phyloP scores from a whole-genome alignment of 1,284 basidiomycete genomes.

The Naganishia albida region DNA sequence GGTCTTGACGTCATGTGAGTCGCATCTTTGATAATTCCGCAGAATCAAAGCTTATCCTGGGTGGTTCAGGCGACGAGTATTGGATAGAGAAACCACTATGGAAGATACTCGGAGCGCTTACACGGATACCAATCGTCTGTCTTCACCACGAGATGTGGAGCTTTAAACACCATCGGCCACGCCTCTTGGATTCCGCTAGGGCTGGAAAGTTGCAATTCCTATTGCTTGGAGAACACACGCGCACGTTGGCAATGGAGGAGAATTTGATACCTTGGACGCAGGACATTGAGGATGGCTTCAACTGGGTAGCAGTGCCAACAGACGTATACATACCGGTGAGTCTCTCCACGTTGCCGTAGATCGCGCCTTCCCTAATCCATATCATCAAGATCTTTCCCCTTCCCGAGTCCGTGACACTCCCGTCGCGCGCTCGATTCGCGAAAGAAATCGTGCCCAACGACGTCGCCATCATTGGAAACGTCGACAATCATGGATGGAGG shows the following conservation, averaged over 20 bases:
- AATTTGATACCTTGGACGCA: not conserved
- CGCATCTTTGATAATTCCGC: not conserved
- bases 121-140: conserved; percentile 11
- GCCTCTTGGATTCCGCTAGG: not conserved
- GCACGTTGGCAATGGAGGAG: not conserved
- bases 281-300: conserved; percentile 2
- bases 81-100: not conserved
- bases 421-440: not conserved
- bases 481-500: not conserved
- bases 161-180: not conserved
- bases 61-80: conserved; percentile 4
- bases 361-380: not conserved
- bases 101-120: not conserved
- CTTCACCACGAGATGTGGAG: conserved; percentile 17
- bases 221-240: conserved; percentile 7
- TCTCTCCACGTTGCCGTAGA: not conserved
- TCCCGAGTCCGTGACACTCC: not conserved
- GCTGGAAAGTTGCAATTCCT: conserved; percentile 7
- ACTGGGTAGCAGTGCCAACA: not conserved
- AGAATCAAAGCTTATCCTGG: not conserved
- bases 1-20: conserved; percentile 22
- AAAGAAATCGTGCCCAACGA: conserved; percentile 3
- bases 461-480: conserved; percentile 6
- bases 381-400: conserved; percentile 2
- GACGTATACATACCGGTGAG: conserved; percentile 12